Base-by-base conservation (phyloP, 208 protist genomes). In the Tritrichomonas musculus region DNA sequence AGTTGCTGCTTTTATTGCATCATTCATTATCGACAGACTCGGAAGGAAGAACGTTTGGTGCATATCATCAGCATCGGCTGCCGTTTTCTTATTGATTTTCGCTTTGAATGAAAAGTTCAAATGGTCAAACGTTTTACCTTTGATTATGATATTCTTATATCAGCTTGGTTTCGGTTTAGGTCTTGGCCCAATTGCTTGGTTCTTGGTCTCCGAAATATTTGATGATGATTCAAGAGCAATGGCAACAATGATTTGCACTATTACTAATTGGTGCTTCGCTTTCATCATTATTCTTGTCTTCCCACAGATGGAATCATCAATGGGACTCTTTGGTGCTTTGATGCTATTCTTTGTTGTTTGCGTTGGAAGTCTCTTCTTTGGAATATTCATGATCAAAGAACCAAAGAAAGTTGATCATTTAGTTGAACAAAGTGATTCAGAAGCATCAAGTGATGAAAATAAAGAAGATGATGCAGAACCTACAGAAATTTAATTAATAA, bases 231-330 rank as follows among this genome's bases (percentile, higher is more conserved):
- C 50, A 11, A 72, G 92, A 47, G 4, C 92, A 57, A n/a, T 82
- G 4, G 92, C 92, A 88, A 77, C 41, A 47, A 41, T 57, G 17
- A 60, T 93, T 25, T 17, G 33, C 47, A 36, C 92, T 14, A 82
- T 77, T 20, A 55, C 69, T 44, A 93, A 82, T 44, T 93, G 92
- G 92, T 27, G 50, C n/a, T 93, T 55, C 60, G 60, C 55, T 49
- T 93, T 93, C 60, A 27, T 80, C 14, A 60, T 93, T 25, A 93
- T 82, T n/a, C 25, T 82, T 20, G 33, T 80, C 41, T 93, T 80
- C 41, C 73, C 73, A 53, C 33, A 50, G 8, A 82, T 82, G 73
- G 5, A 82, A 30, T 25, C n/a, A 11, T 20, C n/a, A 14, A 47
- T 82, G 47, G 73, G 73, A n/a, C 39, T 53, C 50, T 50, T 82